Base-by-base conservation (phyloP, 129 eudicot genomes). In the Tagetes patula region DNA sequence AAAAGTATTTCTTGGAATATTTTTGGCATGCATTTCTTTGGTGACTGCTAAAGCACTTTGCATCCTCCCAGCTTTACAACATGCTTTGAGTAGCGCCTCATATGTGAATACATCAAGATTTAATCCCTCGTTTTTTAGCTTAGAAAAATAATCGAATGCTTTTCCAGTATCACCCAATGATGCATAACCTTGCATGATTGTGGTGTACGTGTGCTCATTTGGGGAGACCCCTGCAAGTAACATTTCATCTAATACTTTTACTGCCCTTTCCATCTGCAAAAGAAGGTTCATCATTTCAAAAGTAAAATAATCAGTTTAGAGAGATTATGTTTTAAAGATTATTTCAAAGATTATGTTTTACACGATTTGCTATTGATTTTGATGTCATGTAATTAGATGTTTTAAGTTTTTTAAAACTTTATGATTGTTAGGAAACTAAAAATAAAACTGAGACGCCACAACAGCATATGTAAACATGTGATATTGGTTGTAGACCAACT, bases 31-130 rank as follows among this genome's bases (percentile, higher is more conserved):
- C 99, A 95, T 95, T 80, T 88, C 97, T 83, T 91, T 95, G 8
- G 97, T 94, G 61, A 94, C 99, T n/a, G 94, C 97, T 74, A 94
- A 82, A 80, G 99, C 99, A 84, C 97, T 94, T 80, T 95, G 99
- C 97, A 95, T 95, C 83, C 99, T 88, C 70, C 99, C 99, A 33
- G 99, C 77, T 81, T 95, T 95, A 76, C 99, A 95, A 66, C 97
- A 95, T 20, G 97, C 97, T 79, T 95, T 95, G 73, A 95, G 97
- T 43, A 95, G 76, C 41, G 97, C 97, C 87, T 95, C 96, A 8
- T 90, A 95, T 1, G 88, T 83, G 82, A 74, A 95, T 48, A 88
- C 96, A 75, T 91, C 99, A 74, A 95, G 82, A 79, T 91, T 88
- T 32, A 95, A 86, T 36, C 99, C 99, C 77, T 95, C 99, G 3